Percentiles rank a stretch among this genome's conserved stretches.
Evolutionary conservation across 1,139 yeast genomes (phyloP).

Genomic region (Lizanozyma gosingica): DNA sequence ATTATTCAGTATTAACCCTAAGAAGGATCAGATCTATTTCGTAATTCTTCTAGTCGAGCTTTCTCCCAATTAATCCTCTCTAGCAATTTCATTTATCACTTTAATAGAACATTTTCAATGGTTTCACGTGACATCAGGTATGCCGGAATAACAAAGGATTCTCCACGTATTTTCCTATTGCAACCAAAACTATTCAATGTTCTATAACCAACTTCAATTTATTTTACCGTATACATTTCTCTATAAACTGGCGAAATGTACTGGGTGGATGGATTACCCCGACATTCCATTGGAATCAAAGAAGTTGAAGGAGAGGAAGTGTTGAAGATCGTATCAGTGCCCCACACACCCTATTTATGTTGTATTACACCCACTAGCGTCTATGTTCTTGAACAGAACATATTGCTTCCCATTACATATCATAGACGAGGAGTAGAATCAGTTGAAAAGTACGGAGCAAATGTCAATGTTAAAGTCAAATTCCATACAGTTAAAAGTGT

Average conservation of each 20-base stretch:
- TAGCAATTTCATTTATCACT: too few relatives aligned
- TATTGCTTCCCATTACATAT: conserved; percentile 14
- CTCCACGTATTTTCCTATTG: too few relatives aligned
- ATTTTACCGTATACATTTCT: too few relatives aligned
- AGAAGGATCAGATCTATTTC: too few relatives aligned
- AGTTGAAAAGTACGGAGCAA: conserved; percentile 12
- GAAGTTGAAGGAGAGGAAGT: background rate
- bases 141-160: too few relatives aligned
- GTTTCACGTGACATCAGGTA: too few relatives aligned
- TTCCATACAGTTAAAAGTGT: conserved; percentile 10
- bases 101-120: too few relatives aligned
- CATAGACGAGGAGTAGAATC: conserved; percentile 14
- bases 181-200: too few relatives aligned
- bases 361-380: conserved; percentile 6
- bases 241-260: background rate
- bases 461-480: conserved; percentile 9
- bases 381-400: conserved; percentile 9
- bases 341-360: background rate
- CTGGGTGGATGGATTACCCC: background rate
- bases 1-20: too few relatives aligned
- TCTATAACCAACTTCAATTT: too few relatives aligned
- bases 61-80: too few relatives aligned
- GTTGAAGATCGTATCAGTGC: background rate
- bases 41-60: too few relatives aligned
- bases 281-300: background rate